Conservation (phyloP, 352 stramenopile species). For the Bremia lactucae region DNA sequence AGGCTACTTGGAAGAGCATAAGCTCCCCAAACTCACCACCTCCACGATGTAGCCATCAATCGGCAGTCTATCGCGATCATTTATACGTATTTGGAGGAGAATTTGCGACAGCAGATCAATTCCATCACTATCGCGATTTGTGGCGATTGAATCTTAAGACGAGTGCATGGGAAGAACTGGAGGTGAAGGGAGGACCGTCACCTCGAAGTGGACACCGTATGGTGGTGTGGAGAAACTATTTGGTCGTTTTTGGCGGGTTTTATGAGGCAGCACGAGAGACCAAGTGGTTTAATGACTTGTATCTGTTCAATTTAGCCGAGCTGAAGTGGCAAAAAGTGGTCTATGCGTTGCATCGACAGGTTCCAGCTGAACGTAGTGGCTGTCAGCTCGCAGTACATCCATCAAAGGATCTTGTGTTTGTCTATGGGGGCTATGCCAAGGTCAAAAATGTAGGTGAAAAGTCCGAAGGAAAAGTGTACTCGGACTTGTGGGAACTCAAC, state of each 20-base stretch:
- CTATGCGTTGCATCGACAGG: constrained; percentile 53
- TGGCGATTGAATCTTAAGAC: constrained; percentile 90
- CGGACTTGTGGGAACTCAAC: constrained; percentile 92
- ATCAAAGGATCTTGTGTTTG: constrained; percentile 85
- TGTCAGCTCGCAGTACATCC: constrained; percentile 76
- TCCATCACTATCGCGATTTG: constrained; percentile 94
- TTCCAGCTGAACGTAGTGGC: constrained; percentile 59
- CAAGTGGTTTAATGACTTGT: constrained; percentile 95
- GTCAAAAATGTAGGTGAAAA: constrained; percentile 87
- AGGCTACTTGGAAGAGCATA: constrained; percentile 82
- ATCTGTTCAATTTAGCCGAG: constrained; percentile 83
- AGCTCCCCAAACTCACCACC: constrained; percentile 81
- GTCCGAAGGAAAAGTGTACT: constrained; percentile 90
- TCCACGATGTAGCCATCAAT: constrained; percentile 92
- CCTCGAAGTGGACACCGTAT: constrained; percentile 87
- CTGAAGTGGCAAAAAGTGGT: constrained; percentile 83
- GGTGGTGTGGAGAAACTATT: constrained; percentile 91
- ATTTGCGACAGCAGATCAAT: constrained; percentile 93
- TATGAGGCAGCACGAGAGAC: constrained; percentile 89
- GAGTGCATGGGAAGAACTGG: constrained; percentile 90
- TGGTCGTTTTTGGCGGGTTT: constrained; percentile 96
- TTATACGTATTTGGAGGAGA: constrained; percentile 97
- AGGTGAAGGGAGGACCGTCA: constrained; percentile 72
- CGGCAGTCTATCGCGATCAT: constrained; percentile 89
- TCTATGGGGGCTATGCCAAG: constrained; percentile 94